Base-by-base conservation (phyloP, 305 asterid genomes). In the Fraxinus velutina region DNA sequence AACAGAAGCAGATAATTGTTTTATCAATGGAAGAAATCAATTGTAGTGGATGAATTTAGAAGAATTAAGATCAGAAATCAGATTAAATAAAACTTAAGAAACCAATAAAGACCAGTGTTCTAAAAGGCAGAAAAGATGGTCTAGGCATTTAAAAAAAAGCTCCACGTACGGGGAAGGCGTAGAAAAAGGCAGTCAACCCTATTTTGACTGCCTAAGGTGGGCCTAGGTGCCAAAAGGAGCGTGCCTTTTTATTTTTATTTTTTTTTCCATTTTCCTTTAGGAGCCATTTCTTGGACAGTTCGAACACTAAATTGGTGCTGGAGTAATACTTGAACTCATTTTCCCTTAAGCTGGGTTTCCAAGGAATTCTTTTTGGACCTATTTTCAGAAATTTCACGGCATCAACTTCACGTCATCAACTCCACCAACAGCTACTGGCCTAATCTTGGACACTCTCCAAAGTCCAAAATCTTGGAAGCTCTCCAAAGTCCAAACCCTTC, bases 61-160 rank as follows among this genome's bases (percentile, higher is more conserved):
- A 79, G 2, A 80, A 80, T 27, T 66, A 57, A 55, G 42, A 77
- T 37, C 12, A 78, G 37, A 34, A 2, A 62, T 81, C 79, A 66
- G 57, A 57, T 75, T 76, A 81, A 75, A 24, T 29, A 66, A 71
- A 72, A 62, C 75, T 80, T 22, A 62, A 80, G n/a, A 73, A 70
- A 64, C 34, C 34, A 64, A 62, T 15, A 66, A 64, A 76, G n/a
- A 22, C 24, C 70, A 21, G 3, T 6, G 19, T 13, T 47, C 19
- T 47, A 47, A 47, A 47, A 47, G 10, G 30, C 29, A 21, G 24
- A 60, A 60, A 60, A 17, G 70, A 21, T 60, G 22, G 70, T 29
- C 3, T 60, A 22, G 13, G 70, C 57, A 47, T 47, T 4, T 6
- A 17, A 27, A 27, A 8, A 19, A 22, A 22, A 21, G 6, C 29